These are phyloP conservation scores for Pseudomonodictys pantanalensis DNA, from an alignment of 495 filamentous ascomycete genomes.

Conservation along the genomic window DNA sequence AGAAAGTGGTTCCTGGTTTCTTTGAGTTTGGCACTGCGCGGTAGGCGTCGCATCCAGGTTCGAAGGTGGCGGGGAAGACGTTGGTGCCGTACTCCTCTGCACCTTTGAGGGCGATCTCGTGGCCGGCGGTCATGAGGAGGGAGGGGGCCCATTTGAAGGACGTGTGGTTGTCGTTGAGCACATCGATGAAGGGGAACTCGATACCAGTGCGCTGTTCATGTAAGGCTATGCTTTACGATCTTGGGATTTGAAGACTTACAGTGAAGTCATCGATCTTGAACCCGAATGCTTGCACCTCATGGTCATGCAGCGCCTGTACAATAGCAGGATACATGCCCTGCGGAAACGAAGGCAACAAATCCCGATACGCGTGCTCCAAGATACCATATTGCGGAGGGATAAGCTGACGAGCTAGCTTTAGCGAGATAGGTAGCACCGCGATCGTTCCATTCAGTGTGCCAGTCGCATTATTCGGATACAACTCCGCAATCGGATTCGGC, in stretches of 20 bases:
- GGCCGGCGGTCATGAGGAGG: slow-evolving; percentile 21
- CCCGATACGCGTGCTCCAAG: slow-evolving; percentile 18
- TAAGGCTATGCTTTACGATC: neutral
- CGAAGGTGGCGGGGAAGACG: slow-evolving; percentile 14
- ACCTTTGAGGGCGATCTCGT: slow-evolving; percentile 21
- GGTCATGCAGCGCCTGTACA: slow-evolving; percentile 27
- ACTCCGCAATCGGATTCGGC: slow-evolving; percentile 23
- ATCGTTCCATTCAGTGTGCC: slow-evolving; percentile 30
- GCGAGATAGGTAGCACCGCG: slow-evolving; percentile 18
- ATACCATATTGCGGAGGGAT: slow-evolving; percentile 28
- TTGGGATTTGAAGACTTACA: neutral
- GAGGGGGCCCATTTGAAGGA: slow-evolving; percentile 29
- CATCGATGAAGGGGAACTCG: slow-evolving; percentile 29
- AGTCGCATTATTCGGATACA: slow-evolving; percentile 21
- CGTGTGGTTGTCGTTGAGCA: slow-evolving; percentile 21
- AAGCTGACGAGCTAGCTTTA: slow-evolving; percentile 23
- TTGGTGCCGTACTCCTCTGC: slow-evolving; percentile 23
- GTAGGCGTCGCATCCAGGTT: slow-evolving; percentile 27
- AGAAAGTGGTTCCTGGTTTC: slow-evolving; percentile 15
- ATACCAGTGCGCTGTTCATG: slow-evolving; percentile 19
- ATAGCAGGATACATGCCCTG: slow-evolving; percentile 27
- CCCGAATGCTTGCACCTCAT: slow-evolving; percentile 24
- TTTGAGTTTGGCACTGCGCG: slow-evolving; percentile 4
- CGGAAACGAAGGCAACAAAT: slow-evolving; percentile 21
- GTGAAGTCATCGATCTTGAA: slow-evolving; percentile 22